Conservation (phyloP, 352 stramenopile genomes). For the Globisporangium emineosum region DNA sequence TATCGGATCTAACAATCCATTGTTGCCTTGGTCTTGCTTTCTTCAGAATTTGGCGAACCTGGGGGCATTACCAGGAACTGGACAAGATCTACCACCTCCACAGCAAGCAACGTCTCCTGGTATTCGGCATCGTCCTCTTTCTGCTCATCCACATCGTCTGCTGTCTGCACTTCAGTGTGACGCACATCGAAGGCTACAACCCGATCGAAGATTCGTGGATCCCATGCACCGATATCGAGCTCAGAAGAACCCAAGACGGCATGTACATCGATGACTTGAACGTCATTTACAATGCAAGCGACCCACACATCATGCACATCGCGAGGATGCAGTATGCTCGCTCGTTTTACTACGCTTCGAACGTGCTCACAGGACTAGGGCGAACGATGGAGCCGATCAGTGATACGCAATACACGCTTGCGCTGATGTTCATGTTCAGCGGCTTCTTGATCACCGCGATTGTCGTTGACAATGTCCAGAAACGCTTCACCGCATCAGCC, state of each 20-base stretch:
- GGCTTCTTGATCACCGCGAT: conserved; percentile 48
- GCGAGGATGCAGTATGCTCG: conserved; percentile 29
- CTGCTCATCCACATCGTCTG: conserved; percentile 55
- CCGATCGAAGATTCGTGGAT: conserved; percentile 29
- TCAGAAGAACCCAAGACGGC: conserved; percentile 10
- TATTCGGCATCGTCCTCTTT: conserved; percentile 39
- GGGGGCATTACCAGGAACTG: conserved; percentile 30
- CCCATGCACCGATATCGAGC: conserved; percentile 28
- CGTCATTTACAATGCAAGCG: conserved; percentile 15
- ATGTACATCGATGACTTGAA: conserved; percentile 21
- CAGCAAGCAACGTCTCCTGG: conserved; percentile 35
- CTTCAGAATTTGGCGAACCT: conserved; percentile 23
- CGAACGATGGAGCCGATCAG: conserved; percentile 37
- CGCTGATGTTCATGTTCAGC: conserved; percentile 48
- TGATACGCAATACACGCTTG: conserved; percentile 35
- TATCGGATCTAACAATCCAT: neutral
- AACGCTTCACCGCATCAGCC: conserved; percentile 46
- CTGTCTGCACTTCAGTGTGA: conserved; percentile 41
- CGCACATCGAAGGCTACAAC: conserved; percentile 33
- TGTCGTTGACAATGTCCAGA: conserved; percentile 51
- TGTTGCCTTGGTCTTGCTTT: neutral
- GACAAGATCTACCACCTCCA: conserved; percentile 44
- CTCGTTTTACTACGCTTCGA: conserved; percentile 35
- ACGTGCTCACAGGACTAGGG: conserved; percentile 30
- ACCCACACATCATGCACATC: conserved; percentile 21